These are phyloP conservation scores for Pisolithus microcarpus DNA, from an alignment of 768 basidiomycete species.

Conservation along the genomic window DNA sequence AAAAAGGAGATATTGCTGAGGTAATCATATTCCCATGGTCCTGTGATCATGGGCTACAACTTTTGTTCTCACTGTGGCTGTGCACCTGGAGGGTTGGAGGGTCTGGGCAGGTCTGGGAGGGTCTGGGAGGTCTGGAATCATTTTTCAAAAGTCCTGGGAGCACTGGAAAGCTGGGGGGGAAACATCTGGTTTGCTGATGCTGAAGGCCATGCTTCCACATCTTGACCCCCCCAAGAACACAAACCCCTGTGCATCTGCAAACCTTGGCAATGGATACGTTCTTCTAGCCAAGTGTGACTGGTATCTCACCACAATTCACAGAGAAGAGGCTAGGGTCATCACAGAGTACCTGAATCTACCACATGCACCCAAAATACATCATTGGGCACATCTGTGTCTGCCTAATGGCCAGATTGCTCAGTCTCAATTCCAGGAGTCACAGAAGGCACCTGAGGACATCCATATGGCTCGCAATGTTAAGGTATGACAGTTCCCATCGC, in stretches of 20 bases:
- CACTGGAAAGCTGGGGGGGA: too few relatives aligned
- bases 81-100: too few relatives aligned
- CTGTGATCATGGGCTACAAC: too few relatives aligned
- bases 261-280: neutral
- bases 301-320: neutral
- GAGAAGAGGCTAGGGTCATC: neutral
- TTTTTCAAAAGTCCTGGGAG: too few relatives aligned
- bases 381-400: neutral
- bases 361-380: neutral
- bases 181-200: too few relatives aligned
- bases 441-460: neutral
- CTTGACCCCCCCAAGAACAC: neutral
- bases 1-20: too few relatives aligned
- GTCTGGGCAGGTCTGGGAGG: too few relatives aligned
- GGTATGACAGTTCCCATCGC: neutral
- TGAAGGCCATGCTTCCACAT: constrained; percentile 10
- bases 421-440: neutral
- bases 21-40: too few relatives aligned
- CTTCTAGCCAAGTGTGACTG: neutral
- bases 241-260: neutral
- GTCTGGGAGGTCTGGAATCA: too few relatives aligned
- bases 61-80: too few relatives aligned
- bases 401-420: neutral
- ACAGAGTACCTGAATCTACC: neutral
- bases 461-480: neutral